A percentile compares a stretch with the other conserved stretches of the same genome.
Conservation (phyloP, 2,329 filamentous ascomycete genomes). For the Penicillium sp. region DNA sequence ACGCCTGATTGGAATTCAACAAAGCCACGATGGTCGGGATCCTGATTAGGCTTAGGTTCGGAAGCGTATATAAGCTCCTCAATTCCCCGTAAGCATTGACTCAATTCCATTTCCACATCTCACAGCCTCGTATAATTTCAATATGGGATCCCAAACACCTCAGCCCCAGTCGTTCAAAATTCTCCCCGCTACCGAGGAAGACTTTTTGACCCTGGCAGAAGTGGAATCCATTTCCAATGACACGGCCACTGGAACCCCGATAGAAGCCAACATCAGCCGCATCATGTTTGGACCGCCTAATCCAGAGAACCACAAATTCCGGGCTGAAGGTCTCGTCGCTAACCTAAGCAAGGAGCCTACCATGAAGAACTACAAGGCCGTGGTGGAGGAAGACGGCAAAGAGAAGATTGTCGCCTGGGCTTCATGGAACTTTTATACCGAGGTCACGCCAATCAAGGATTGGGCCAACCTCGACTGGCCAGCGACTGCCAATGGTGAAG, state of each 20-base stretch:
- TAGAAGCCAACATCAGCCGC: not conserved
- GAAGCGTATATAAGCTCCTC: not conserved
- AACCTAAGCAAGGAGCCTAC: not conserved
- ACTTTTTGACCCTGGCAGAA: not conserved
- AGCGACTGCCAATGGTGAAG: not conserved
- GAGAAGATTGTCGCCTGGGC: constrained; percentile 1
- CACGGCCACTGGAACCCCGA: not conserved
- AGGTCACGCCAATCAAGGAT: not conserved
- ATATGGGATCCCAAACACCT: not conserved
- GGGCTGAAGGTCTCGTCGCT: not conserved
- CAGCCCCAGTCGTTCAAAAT: not conserved
- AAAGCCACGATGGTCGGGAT: not conserved
- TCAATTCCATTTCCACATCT: not conserved
- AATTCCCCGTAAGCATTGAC: not conserved
- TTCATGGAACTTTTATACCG: not conserved
- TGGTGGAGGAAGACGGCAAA: not conserved
- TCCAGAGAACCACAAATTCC: not conserved
- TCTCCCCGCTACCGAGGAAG: not conserved
- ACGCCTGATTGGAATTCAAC: not conserved
- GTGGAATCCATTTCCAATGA: not conserved
- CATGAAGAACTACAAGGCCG: not conserved
- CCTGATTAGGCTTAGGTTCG: not conserved
- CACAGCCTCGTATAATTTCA: not conserved
- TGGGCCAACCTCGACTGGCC: not conserved
- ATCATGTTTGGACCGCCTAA: not conserved